Conservation (phyloP, 2,329 filamentous ascomycete genomes). For the Scytalidium lignicola region DNA sequence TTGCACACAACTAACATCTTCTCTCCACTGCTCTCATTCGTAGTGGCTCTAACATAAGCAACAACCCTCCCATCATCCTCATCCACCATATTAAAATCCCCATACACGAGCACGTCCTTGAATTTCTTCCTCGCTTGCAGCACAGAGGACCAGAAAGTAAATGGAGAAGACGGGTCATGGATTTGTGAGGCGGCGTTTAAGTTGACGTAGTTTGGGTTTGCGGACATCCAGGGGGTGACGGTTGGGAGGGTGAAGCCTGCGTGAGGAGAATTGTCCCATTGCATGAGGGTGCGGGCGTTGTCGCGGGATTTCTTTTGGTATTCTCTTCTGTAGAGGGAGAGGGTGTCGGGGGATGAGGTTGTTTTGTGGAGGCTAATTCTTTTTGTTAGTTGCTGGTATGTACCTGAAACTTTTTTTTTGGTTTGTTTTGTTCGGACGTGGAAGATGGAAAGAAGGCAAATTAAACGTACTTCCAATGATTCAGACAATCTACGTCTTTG, state of each 20-base stretch:
- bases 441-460: slow-evolving; percentile 35
- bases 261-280: slow-evolving; percentile 56
- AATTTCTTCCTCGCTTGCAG: slow-evolving; percentile 56
- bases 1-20: too few species aligned
- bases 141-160: slow-evolving; percentile 56
- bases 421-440: too few species aligned
- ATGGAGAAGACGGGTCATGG: slow-evolving; percentile 43
- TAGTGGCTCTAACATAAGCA: slow-evolving; percentile 45
- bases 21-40: slow-evolving; percentile 12
- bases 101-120: slow-evolving; percentile 62
- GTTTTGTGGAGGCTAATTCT: background rate
- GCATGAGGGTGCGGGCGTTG: slow-evolving; percentile 67
- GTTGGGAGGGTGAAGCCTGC: slow-evolving; percentile 57
- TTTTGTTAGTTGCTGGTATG: too few species aligned
- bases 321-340: slow-evolving; percentile 43
- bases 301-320: slow-evolving; percentile 59
- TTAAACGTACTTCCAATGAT: slow-evolving; percentile 42
- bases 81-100: slow-evolving; percentile 51
- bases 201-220: slow-evolving; percentile 55
- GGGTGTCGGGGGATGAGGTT: slow-evolving; percentile 20
- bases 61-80: slow-evolving; percentile 51
- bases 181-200: slow-evolving; percentile 58
- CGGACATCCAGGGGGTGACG: slow-evolving; percentile 63
- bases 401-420: too few species aligned
- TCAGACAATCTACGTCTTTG: slow-evolving; percentile 58